These are phyloP conservation scores for Fusarium verrucosum DNA, from an alignment of 2,329 filamentous ascomycete genomes.

Conservation along the genomic window DNA sequence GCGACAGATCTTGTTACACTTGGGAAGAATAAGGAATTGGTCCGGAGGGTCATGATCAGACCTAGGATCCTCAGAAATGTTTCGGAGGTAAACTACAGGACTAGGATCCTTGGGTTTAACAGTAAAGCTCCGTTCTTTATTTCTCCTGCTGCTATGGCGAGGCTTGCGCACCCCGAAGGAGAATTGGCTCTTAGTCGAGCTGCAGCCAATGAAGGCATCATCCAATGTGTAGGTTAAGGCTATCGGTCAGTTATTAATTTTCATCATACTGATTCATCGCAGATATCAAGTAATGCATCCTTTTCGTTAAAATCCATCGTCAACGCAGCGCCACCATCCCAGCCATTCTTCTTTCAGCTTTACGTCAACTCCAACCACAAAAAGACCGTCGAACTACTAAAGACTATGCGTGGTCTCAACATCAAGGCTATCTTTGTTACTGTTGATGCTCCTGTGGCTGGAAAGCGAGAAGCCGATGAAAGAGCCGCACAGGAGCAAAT, in stretches of 20 bases:
- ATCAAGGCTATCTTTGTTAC: constrained; percentile 63
- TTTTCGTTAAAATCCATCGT: constrained; percentile 40
- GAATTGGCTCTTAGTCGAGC: constrained; percentile 53
- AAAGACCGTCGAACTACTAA: constrained; percentile 59
- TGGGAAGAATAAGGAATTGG: constrained; percentile 62
- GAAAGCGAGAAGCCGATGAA: constrained; percentile 66
- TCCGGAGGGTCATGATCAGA: constrained; percentile 66
- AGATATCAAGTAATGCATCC: constrained; percentile 42
- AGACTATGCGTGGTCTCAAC: constrained; percentile 52
- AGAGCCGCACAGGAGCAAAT: constrained; percentile 59
- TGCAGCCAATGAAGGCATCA: constrained; percentile 38
- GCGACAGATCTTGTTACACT: constrained; percentile 69
- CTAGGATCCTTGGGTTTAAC: constrained; percentile 62
- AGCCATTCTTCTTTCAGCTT: constrained; percentile 53
- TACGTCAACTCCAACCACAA: constrained; percentile 62
- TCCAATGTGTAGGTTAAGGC: constrained; percentile 36
- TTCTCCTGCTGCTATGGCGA: constrained; percentile 71
- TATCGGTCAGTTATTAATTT: fast-evolving
- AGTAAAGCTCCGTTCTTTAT: constrained; percentile 68
- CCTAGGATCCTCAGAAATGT: constrained; percentile 68
- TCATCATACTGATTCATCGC: fast-evolving
- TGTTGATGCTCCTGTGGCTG: constrained; percentile 64
- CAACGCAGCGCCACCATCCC: constrained; percentile 19
- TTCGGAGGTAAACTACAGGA: constrained; percentile 57
- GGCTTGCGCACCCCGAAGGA: constrained; percentile 70